These are phyloP conservation scores for Lophium mytilinum DNA, from an alignment of 495 filamentous ascomycete genomes.

Conservation along the genomic window DNA sequence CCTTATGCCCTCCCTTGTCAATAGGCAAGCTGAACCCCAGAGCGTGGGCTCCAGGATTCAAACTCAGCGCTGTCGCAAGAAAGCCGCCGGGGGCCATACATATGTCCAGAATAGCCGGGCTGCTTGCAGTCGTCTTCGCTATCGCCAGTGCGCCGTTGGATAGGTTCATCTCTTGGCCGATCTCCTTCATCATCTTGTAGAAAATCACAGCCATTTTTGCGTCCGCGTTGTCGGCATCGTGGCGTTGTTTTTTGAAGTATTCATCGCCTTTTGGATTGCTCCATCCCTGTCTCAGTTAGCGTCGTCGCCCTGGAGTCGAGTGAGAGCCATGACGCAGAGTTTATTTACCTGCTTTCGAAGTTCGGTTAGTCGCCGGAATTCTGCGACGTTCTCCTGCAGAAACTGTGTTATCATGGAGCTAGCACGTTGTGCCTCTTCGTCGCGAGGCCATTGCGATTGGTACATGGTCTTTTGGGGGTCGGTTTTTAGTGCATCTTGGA, in stretches of 20 bases:
- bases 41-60: constrained; percentile 33
- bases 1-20: constrained; percentile 36
- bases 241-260: constrained; percentile 35
- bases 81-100: constrained; percentile 53
- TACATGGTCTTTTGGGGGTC: background rate
- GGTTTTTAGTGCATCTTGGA: background rate
- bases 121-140: constrained; percentile 5
- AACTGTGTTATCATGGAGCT: background rate
- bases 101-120: constrained; percentile 40
- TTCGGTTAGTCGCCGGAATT: background rate
- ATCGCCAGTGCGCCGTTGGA: constrained; percentile 19
- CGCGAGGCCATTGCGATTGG: background rate
- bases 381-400: background rate
- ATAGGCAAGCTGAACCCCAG: constrained; percentile 32
- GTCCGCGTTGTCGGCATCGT: constrained; percentile 30
- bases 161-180: constrained; percentile 30
- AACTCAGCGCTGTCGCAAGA: constrained; percentile 31
- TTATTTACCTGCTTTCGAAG: constrained; percentile 5
- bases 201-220: constrained; percentile 16
- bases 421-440: background rate
- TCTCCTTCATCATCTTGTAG: constrained; percentile 33
- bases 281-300: constrained; percentile 36
- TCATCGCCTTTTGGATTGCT: constrained; percentile 34
- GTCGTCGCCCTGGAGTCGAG: background rate
- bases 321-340: background rate